Conservation (phyloP, 2,329 filamentous ascomycete species). For the Paraphaeosphaeria sporulosa region DNA sequence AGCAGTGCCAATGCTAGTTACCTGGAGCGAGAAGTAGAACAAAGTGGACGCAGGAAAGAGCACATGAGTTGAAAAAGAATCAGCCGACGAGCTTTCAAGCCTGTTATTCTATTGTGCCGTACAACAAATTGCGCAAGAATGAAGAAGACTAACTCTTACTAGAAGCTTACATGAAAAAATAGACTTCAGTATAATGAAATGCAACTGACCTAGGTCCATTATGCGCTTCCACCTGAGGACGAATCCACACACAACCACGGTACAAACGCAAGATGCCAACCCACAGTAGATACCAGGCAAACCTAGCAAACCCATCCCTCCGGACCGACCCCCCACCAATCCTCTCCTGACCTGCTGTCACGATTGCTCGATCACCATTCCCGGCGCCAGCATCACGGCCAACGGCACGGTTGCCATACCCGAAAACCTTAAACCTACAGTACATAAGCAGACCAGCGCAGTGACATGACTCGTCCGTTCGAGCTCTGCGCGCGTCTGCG, state of each 20-base stretch:
- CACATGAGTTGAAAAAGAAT: background rate
- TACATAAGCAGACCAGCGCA: background rate
- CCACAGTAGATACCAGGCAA: background rate
- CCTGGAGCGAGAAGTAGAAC: background rate
- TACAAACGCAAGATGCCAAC: background rate
- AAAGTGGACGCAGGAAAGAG: background rate
- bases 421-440: background rate
- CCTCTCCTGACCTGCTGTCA: background rate
- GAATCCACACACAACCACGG: background rate
- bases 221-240: background rate
- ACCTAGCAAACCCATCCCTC: background rate
- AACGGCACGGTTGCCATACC: background rate
- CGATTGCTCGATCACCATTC: background rate
- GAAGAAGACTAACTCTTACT: background rate
- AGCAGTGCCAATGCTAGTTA: background rate
- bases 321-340: background rate
- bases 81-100: background rate
- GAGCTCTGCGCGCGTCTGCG: background rate
- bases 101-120: background rate
- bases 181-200: too few relatives aligned
- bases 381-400: background rate
- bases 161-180: background rate
- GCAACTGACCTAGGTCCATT: background rate
- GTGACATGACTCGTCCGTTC: background rate
- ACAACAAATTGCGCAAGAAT: background rate